Evolutionary conservation across 2,329 filamentous ascomycete genomes (phyloP).

Genomic region (Sclerotinia glacialis): DNA sequence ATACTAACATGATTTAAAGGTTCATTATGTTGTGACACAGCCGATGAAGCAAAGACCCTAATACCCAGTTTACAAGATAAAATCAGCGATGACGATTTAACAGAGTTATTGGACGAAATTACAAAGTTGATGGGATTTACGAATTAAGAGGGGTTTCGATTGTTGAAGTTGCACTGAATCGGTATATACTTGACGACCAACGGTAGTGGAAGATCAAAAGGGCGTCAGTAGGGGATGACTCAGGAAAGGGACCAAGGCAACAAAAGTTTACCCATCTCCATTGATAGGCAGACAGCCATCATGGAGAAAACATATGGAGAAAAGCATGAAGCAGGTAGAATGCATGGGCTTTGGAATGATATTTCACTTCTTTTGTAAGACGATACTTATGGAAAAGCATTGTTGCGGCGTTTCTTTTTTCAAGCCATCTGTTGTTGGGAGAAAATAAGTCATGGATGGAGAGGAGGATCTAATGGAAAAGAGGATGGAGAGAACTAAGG

Average conservation of each 20-base stretch:
- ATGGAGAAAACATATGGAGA: not conserved
- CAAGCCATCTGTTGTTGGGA: not conserved
- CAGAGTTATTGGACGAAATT: slow-evolving; percentile 86
- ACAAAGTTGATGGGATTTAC: slow-evolving; percentile 61
- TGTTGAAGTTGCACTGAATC: not conserved
- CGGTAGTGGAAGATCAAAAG: not conserved
- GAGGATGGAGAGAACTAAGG: not conserved
- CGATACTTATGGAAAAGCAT: not conserved
- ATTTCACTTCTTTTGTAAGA: not conserved
- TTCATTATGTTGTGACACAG: slow-evolving; percentile 85
- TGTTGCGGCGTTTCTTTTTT: slow-evolving; percentile 8
- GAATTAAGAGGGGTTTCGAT: slow-evolving; percentile 2
- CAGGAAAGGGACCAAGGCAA: not conserved
- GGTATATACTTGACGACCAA: not conserved
- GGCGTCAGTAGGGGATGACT: not conserved
- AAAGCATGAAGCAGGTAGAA: not conserved
- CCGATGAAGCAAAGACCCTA: slow-evolving; percentile 93
- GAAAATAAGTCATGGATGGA: not conserved
- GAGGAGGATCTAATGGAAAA: not conserved
- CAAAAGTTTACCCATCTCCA: not conserved
- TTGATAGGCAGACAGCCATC: not conserved
- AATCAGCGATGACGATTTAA: slow-evolving; percentile 83
- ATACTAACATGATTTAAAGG: slow-evolving; percentile 46
- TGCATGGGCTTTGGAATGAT: slow-evolving; percentile 6
- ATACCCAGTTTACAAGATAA: slow-evolving; percentile 88